These are phyloP conservation scores for Rhizopogon salebrosus DNA, from an alignment of 768 basidiomycete species.

Conservation along the genomic window DNA sequence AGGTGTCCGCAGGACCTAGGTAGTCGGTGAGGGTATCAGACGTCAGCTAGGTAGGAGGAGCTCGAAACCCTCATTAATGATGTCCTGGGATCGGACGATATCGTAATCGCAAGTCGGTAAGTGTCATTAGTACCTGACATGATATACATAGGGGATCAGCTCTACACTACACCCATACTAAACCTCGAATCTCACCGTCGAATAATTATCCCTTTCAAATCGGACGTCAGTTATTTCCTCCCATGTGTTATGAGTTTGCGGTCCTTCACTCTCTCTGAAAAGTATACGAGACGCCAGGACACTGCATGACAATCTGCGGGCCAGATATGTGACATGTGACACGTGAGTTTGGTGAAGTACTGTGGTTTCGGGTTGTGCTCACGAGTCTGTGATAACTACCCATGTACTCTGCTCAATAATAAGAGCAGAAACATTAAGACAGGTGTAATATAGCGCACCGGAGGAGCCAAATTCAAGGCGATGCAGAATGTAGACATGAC, in stretches of 20 bases:
- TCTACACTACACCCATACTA: not conserved
- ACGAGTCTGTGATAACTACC: not conserved
- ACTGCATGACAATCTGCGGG: constrained; percentile 13
- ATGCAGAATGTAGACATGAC: not conserved
- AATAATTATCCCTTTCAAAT: no score
- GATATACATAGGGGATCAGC: not conserved
- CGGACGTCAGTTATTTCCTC: not conserved
- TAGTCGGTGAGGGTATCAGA: no score
- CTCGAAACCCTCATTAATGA: no score
- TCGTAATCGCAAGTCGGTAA: no score
- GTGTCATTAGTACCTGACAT: no score
- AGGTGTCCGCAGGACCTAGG: no score
- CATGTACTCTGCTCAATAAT: not conserved
- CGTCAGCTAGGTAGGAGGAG: no score
- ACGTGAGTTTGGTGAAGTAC: not conserved
- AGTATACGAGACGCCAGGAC: constrained; percentile 23
- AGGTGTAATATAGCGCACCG: not conserved
- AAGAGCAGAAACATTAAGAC: not conserved
- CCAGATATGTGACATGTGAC: not conserved
- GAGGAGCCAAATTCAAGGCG: not conserved
- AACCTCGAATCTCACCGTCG: no score
- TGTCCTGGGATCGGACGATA: no score
- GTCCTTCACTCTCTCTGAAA: constrained; percentile 15
- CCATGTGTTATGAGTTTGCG: not conserved
- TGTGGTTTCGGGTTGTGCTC: not conserved